Evolutionary conservation across 148 eudicot genomes (phyloP), one percentile per base, ranked within the genome.

Genomic region (Chenopodium suecicum): DNA sequence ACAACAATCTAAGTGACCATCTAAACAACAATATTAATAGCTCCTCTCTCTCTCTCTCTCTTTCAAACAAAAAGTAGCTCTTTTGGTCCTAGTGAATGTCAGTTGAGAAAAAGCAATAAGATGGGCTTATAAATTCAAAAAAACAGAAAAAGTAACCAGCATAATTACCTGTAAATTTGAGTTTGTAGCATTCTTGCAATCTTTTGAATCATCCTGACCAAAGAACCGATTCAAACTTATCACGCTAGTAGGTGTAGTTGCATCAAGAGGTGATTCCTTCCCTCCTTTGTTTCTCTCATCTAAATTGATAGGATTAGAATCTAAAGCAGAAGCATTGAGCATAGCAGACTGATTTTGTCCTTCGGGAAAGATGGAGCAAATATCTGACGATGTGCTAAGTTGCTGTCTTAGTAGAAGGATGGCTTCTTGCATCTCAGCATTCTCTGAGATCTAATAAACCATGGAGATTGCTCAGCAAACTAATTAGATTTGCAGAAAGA

Each of bases 231-330:
- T 81, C 58, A 67, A 81, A 75, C 75, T 50, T 22, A 81, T 81
- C 19, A 74, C 52, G n/a, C 83, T 81, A 23, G 79, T 75, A 16
- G 79, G 83, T 9, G 83, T 81, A 16, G 69, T 81, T 50, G 79
- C 83, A 81, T 56, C 67, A 29, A 74, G 64, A 74, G 83, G 78
- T 74, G 83, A 81, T 47, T 81, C 83, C 76, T 81, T 75, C 41
- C 79, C 83, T 52, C 54, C 83, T 74, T 67, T 66, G 73, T 66
- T 81, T 73, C 50, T 74, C 20, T 74, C 83, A 12, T 25, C 73
- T 65, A 73, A 47, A 64, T 34, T 74, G 65, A 50, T 20, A 81
- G 17, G 27, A 34, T 47, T 63, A 44, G 77, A 46, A 11, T 44
- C 25, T 12, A 46, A 44, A 41, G 41, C 62, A 73, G 78, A 47